These are phyloP conservation scores for Auricularia cornea DNA, from an alignment of 768 basidiomycete species.

Conservation along the genomic window DNA sequence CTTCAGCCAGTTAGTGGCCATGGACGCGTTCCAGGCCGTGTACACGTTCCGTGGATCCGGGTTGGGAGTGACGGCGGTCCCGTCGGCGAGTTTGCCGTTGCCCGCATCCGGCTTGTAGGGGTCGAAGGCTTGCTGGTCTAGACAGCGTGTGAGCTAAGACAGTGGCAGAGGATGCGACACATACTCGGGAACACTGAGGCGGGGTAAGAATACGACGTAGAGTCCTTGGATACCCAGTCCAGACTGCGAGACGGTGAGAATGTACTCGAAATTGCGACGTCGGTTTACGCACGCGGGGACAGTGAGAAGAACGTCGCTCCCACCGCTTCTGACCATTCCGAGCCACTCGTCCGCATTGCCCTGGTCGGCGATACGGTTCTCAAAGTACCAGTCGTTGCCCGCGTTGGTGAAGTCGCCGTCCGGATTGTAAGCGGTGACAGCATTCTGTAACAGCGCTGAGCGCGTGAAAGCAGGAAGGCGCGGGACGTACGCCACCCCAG, in stretches of 20 bases:
- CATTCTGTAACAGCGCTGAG: constrained; percentile 20
- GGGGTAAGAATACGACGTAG: constrained; percentile 45
- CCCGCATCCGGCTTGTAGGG: constrained; percentile 43
- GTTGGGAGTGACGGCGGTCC: constrained; percentile 33
- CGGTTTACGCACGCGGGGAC: constrained; percentile 38
- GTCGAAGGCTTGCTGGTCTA: constrained; percentile 38
- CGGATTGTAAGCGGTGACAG: constrained; percentile 48
- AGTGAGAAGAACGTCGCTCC: constrained; percentile 35
- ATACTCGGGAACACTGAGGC: constrained; percentile 35
- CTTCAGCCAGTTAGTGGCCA: constrained; percentile 36
- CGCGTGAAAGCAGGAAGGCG: not conserved
- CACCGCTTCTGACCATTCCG: constrained; percentile 39
- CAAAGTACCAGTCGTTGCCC: constrained; percentile 49
- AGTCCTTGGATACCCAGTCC: constrained; percentile 50
- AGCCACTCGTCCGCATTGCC: constrained; percentile 39
- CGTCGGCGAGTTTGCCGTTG: constrained; percentile 41
- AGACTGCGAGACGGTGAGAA: constrained; percentile 26
- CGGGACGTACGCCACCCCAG: constrained; percentile 36
- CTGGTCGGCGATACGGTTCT: constrained; percentile 37
- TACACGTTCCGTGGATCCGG: constrained; percentile 34
- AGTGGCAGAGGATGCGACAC: not conserved
- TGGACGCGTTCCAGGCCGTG: constrained; percentile 39
- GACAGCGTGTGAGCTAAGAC: not conserved
- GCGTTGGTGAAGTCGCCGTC: constrained; percentile 44
- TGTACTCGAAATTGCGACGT: not conserved